phyloP scores from a whole-genome alignment of 1,284 basidiomycete species.

The Irpex sp. region DNA sequence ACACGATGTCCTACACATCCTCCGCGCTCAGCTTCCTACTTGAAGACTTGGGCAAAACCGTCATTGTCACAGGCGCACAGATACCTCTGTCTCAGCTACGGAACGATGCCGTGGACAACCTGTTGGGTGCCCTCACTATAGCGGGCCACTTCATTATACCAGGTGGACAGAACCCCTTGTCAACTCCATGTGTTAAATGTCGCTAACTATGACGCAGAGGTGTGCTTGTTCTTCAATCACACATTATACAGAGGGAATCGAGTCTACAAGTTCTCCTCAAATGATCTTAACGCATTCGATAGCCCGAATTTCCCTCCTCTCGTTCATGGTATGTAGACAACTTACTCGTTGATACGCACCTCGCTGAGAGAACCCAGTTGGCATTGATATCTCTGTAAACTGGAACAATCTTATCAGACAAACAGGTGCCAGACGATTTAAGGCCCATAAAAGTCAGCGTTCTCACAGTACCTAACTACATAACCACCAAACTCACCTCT shows the following conservation, averaged over 20 bases:
- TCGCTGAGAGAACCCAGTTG: constrained; percentile 46
- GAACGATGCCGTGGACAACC: constrained; percentile 88
- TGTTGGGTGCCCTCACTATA: constrained; percentile 84
- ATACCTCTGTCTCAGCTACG: constrained; percentile 86
- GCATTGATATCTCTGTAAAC: constrained; percentile 85
- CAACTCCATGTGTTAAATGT: background rate
- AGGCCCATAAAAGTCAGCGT: constrained; percentile 68
- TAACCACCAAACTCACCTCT: constrained; percentile 4
- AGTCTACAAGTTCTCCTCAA: constrained; percentile 82
- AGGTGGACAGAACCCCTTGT: constrained; percentile 37
- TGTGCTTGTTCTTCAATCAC: constrained; percentile 87
- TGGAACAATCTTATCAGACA: constrained; percentile 85
- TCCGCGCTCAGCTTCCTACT: constrained; percentile 87
- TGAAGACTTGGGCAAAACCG: constrained; percentile 88
- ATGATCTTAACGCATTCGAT: constrained; percentile 83
- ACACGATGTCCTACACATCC: constrained; percentile 89
- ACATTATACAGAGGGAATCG: constrained; percentile 85
- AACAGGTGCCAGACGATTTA: constrained; percentile 72
- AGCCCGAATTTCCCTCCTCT: constrained; percentile 86
- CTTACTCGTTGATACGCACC: background rate
- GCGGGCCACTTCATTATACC: constrained; percentile 91
- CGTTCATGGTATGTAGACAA: constrained; percentile 62
- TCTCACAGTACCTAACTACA: background rate
- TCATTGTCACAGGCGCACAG: constrained; percentile 89
- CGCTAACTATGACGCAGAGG: constrained; percentile 45